phyloP scores from a whole-genome alignment of 495 filamentous ascomycete species.

The Hypoxylon lienhwacheense region DNA sequence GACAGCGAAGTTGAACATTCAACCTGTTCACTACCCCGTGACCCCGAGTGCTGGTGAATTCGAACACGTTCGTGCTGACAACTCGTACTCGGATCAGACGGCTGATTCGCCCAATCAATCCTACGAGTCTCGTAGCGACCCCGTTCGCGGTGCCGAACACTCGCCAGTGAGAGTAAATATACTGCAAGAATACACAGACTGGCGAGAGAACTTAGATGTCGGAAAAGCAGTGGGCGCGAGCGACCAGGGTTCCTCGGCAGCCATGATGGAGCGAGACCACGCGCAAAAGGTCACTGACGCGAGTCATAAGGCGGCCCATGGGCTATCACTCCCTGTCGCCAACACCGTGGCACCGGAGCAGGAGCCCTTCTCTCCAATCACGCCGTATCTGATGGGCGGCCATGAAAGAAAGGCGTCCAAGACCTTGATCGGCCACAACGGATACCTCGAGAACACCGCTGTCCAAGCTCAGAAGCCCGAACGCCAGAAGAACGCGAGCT shows the following conservation, averaged over 20 bases:
- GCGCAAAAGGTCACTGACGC: background rate
- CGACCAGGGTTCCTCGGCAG: background rate
- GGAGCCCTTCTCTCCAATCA: constrained; percentile 31
- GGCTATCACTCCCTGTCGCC: background rate
- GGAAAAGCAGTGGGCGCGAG: background rate
- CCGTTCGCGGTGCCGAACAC: no score
- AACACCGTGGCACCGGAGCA: background rate
- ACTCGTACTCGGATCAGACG: constrained; percentile 15
- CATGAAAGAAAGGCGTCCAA: constrained; percentile 32
- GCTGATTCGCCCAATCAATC: background rate
- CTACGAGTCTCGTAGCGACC: no score
- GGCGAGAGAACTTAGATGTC: background rate
- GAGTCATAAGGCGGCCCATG: background rate
- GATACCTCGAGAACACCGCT: constrained; percentile 51
- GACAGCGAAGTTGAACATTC: background rate
- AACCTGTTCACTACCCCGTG: constrained; percentile 8
- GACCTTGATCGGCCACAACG: constrained; percentile 49
- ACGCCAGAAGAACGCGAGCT: constrained; percentile 30
- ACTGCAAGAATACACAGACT: constrained; percentile 18
- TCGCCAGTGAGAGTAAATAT: no score
- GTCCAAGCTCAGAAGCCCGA: constrained; percentile 23
- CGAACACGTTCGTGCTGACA: background rate
- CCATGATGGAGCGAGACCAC: background rate
- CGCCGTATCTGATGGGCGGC: constrained; percentile 24
- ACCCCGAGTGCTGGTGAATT: background rate